Conservation (phyloP, 2,329 filamentous ascomycete genomes). For the Colletotrichum endophyticum region DNA sequence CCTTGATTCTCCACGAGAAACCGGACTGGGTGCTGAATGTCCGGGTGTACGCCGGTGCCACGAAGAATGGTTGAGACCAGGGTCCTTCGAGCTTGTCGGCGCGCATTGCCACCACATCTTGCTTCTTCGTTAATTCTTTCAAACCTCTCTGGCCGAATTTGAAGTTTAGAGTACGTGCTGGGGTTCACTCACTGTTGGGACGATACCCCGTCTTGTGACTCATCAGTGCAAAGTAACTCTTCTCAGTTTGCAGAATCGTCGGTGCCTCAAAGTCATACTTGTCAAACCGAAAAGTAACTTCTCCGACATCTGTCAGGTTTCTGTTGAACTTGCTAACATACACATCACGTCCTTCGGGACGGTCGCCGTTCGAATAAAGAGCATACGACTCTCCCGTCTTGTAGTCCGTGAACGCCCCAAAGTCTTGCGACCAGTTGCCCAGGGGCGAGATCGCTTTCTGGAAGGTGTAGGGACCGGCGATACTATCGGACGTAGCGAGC, state of each 20-base stretch:
- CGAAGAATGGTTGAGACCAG: slow-evolving; percentile 57
- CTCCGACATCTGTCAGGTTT: slow-evolving; percentile 53
- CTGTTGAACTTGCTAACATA: slow-evolving; percentile 61
- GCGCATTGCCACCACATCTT: slow-evolving; percentile 58
- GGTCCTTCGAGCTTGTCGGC: slow-evolving; percentile 53
- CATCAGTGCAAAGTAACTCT: slow-evolving; percentile 65
- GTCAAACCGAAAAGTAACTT: slow-evolving; percentile 58
- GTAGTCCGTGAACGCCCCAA: slow-evolving; percentile 64
- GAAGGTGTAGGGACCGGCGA: slow-evolving; percentile 59
- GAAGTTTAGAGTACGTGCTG: background rate
- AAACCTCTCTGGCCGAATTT: background rate
- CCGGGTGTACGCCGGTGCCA: slow-evolving; percentile 53
- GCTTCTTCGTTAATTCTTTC: background rate
- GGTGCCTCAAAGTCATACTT: slow-evolving; percentile 67
- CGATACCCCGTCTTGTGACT: slow-evolving; percentile 68
- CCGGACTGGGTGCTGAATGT: slow-evolving; percentile 58
- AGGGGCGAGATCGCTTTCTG: slow-evolving; percentile 58
- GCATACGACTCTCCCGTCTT: slow-evolving; percentile 61
- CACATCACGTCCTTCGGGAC: slow-evolving; percentile 58
- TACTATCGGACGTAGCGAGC: slow-evolving; percentile 55
- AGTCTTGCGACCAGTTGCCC: slow-evolving; percentile 68
- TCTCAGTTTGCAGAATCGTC: slow-evolving; percentile 63
- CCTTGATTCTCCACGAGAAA: slow-evolving; percentile 51
- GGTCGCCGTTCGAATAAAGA: slow-evolving; percentile 65
- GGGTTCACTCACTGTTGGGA: slow-evolving; percentile 49